These are phyloP conservation scores for Phytophthora tubulina DNA, from an alignment of 352 stramenopile genomes.

Conservation along the genomic window DNA sequence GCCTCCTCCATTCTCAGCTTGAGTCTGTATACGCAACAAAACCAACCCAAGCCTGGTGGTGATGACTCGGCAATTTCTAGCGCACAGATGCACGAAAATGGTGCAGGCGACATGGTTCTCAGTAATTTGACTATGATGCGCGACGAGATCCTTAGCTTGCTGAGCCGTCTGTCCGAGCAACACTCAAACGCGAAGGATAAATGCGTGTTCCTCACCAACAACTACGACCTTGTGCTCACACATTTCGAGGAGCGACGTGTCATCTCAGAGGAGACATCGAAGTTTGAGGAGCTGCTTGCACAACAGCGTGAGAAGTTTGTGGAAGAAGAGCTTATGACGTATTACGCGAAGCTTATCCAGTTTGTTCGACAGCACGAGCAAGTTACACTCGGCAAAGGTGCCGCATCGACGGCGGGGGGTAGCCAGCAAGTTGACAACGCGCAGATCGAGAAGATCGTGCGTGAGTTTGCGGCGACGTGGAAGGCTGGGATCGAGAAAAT, in stretches of 20 bases:
- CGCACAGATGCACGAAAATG: conserved; percentile 85
- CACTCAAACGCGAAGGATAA: conserved; percentile 94
- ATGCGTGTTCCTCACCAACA: conserved; percentile 99
- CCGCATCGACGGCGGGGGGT: conserved; percentile 20
- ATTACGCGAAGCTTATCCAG: conserved; percentile 97
- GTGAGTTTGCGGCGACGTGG: conserved; percentile 97
- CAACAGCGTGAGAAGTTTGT: conserved; percentile 97
- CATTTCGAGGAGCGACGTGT: conserved; percentile 96
- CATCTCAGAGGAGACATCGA: conserved; percentile 93
- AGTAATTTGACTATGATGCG: conserved; percentile 91
- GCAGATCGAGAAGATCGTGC: conserved; percentile 94
- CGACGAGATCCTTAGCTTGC: conserved; percentile 81
- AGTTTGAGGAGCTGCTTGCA: conserved; percentile 95
- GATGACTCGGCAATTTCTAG: conserved; percentile 61
- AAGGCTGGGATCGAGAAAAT: conserved; percentile 97
- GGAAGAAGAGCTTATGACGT: conserved; percentile 95
- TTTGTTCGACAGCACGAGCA: conserved; percentile 97
- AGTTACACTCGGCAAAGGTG: conserved; percentile 56
- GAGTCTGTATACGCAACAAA: conserved; percentile 74
- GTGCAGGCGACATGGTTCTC: conserved; percentile 94
- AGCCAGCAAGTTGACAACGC: conserved; percentile 81
- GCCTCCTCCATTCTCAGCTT: conserved; percentile 96
- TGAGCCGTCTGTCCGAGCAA: conserved; percentile 91
- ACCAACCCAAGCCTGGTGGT: conserved; percentile 23
- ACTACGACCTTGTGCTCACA: conserved; percentile 96